Evolutionary conservation across 225 moss, liverwort and hornwort species (phyloP), one percentile per base, ranked within the genome.

Genomic region (Asterella californica): DNA sequence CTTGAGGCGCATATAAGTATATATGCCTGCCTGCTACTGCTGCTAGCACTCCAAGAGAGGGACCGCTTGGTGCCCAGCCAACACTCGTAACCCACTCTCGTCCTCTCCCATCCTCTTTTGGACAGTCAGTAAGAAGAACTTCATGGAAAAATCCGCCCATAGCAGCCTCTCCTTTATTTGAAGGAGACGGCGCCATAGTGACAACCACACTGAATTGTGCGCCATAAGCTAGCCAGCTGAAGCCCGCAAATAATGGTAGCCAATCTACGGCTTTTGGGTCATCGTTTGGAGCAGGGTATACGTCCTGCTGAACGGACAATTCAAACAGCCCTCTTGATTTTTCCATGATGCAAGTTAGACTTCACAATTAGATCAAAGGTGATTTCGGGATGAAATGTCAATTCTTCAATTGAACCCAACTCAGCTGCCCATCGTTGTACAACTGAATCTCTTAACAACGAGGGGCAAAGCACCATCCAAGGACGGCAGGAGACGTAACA

Each of bases 221-320:
- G 64, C 89, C 95, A 86, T 95, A 95, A 24, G 93, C 97, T 75
- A 95, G 82, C 97, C 97, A 99, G 90, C 95, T 91, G 48, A 92
- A 93, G 54, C 97, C 97, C 67, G 92, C 95, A 79, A 95, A 95
- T 76, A 87, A 84, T 60, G 97, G 93, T 79, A 99, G 87, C 97
- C 97, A 99, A 85, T 95, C 95, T 81, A 92, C 91, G 83, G 85
- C 87, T 70, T 86, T 84, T 4, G 85, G 79, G 63, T 90, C 87
- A 70, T 83, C 89, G 83, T 90, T 91, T 30, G 97, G 93, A 80
- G 91, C 92, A 66, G 97, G 95, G 36, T 89, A 83, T 10, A 99
- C 87, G 75, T 93, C 93, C 86, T 99, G 93, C 87, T 99, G 97
- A 73, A 93, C 84, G 77, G 89, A 89, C 79, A 99, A 85, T 86